A percentile compares a stretch with the other conserved stretches of the same genome.
Evolutionary conservation across 306 rosid genomes (phyloP).

Genomic region (Cyclanthera cordifolia): DNA sequence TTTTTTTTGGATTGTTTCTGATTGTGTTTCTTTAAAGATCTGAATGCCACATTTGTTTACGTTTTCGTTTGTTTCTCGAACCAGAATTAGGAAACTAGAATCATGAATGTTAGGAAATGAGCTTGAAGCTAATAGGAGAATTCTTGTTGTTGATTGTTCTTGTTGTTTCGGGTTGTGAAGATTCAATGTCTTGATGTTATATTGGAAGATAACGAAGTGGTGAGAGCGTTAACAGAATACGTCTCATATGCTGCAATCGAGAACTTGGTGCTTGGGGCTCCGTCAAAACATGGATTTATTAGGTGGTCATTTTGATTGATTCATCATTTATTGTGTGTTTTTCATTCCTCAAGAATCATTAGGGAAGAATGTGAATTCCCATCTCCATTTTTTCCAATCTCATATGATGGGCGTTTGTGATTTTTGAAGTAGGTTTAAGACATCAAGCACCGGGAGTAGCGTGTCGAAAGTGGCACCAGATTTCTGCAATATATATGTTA

Average conservation of each 20-base stretch:
- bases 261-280: constrained; percentile 60
- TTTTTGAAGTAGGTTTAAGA: constrained; percentile 46
- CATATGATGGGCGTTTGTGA: background rate
- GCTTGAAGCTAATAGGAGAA: background rate
- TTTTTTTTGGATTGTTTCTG: background rate
- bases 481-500: constrained; percentile 64
- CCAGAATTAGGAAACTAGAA: background rate
- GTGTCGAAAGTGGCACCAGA: constrained; percentile 68
- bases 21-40: background rate
- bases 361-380: background rate
- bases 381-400: background rate
- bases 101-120: background rate
- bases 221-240: constrained; percentile 64
- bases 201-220: constrained; percentile 67
- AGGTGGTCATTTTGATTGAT: constrained; percentile 28
- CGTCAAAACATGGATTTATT: constrained; percentile 72
- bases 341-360: background rate
- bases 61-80: background rate
- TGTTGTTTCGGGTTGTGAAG: constrained; percentile 18
- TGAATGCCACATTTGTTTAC: background rate
- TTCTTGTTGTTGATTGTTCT: background rate
- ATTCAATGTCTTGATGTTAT: constrained; percentile 74
- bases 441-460: constrained; percentile 41
- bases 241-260: constrained; percentile 68
- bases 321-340: background rate